Conservation (phyloP, 2,329 filamentous ascomycete genomes). For the Phaeophleospora eucalypticola region DNA sequence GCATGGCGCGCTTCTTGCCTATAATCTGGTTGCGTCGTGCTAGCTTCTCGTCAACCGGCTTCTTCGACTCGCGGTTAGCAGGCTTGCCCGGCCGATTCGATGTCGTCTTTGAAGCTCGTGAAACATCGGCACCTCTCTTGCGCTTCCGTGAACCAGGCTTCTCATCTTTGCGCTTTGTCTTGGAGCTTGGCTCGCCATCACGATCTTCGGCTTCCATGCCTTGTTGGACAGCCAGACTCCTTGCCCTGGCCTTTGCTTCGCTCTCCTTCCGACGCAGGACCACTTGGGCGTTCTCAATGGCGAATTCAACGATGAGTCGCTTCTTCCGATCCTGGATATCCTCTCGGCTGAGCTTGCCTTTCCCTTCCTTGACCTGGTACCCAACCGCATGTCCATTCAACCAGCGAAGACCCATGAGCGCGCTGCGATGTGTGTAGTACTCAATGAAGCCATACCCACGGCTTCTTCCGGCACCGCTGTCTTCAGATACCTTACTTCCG, state of each 20-base stretch:
- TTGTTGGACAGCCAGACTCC: slow-evolving; percentile 32
- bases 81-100: slow-evolving; percentile 20
- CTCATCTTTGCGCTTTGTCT: slow-evolving; percentile 17
- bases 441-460: slow-evolving; percentile 97
- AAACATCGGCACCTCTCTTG: slow-evolving; percentile 33
- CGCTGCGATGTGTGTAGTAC: slow-evolving; percentile 88
- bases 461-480: slow-evolving; percentile 72
- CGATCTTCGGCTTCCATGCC: slow-evolving; percentile 12
- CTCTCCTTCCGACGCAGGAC: slow-evolving; percentile 70
- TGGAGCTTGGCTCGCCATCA: slow-evolving; percentile 10
- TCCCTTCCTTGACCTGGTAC: slow-evolving; percentile 44
- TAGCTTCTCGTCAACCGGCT: slow-evolving; percentile 48
- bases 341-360: slow-evolving; percentile 37
- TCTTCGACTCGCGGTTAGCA: slow-evolving; percentile 32
- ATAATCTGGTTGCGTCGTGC: slow-evolving; percentile 73
- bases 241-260: slow-evolving; percentile 54
- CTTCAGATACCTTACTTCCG: slow-evolving; percentile 77
- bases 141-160: slow-evolving; percentile 35
- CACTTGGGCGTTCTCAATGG: slow-evolving; percentile 96
- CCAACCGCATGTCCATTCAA: slow-evolving; percentile 72
- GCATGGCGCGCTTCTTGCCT: slow-evolving; percentile 74
- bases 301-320: slow-evolving; percentile 90
- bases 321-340: slow-evolving; percentile 71
- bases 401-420: slow-evolving; percentile 90
- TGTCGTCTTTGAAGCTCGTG: slow-evolving; percentile 14